Base-by-base conservation (phyloP, 2,329 filamentous ascomycete species). In the Fusarium torreyae region DNA sequence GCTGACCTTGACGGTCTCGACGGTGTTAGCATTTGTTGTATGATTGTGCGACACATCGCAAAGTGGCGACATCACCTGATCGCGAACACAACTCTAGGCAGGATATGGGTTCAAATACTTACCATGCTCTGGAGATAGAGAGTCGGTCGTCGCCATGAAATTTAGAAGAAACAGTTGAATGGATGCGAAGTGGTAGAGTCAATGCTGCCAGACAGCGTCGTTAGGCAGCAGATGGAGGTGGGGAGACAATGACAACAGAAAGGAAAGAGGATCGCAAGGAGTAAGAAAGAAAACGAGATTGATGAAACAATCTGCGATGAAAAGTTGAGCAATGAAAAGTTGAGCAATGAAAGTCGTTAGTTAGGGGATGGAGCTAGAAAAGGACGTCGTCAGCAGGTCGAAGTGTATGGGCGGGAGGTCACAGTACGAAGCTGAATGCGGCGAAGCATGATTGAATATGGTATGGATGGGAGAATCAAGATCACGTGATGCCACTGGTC, bases 1-100 rank as follows among this genome's bases (percentile, higher is more conserved):
- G 92, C 74, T 87, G 88, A 76, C 81, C 72, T 70, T 86, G 85
- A 71, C 89, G 88, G 79, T 94, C 92, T 94, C 81, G 73, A 67
- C 81, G 77, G 31, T 49, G 74, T 83, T 74, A 83, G 81, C 55
- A 34, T 64, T 51, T 33, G 33, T 59, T 55, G 52, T 33, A 28
- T 57, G 39, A 58, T 38, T 49, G 43, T 15, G 26, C n/a, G n/a
- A 22, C 40, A 43, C 18, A 50, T 52, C 44, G 14, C 28, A 26
- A 39, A 34, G 52, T 63, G 71, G 57, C 55, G 57, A 51, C 57
- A 52, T 57, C 24, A 42, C 18, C 33, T 42, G 34, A 55, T 49
- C 38, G 42, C 34, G 57, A 22, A 24, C 49, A 28, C 28, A 11
- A 7, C 8, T 22, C 43, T 17, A 7, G 10, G 15, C 34, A 18